Conservation (phyloP, 2,329 filamentous ascomycete genomes). For the Epichloe coenophiala region DNA sequence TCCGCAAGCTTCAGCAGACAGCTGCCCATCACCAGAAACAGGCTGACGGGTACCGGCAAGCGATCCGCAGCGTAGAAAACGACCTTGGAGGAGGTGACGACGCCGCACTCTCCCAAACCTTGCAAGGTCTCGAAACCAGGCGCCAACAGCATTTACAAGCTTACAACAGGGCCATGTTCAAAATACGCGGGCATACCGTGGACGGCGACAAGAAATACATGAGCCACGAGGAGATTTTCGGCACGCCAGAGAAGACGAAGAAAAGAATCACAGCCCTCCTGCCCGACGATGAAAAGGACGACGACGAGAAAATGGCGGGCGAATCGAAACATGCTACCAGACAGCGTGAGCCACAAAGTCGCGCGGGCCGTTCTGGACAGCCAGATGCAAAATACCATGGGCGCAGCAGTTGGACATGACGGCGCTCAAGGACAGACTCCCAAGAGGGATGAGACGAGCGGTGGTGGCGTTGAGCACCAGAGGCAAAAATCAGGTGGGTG, state of each 20-base stretch:
- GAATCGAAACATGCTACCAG: background rate
- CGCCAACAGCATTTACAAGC: conserved; percentile 13
- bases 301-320: background rate
- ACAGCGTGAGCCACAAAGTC: background rate
- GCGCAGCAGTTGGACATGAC: background rate
- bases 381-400: background rate
- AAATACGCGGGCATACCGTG: conserved; percentile 14
- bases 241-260: conserved; percentile 11
- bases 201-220: conserved; percentile 16
- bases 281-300: background rate
- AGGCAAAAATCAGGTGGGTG: background rate
- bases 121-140: conserved; percentile 13
- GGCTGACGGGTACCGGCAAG: conserved; percentile 14
- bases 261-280: conserved; percentile 2
- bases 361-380: background rate
- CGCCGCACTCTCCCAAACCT: background rate
- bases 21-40: conserved; percentile 19
- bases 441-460: background rate
- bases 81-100: conserved; percentile 6
- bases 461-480: background rate
- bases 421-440: background rate
- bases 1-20: conserved; percentile 14
- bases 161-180: conserved; percentile 15
- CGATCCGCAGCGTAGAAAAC: conserved; percentile 12
- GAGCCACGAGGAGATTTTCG: conserved; percentile 17